Base-by-base conservation (phyloP, 2,329 filamentous ascomycete genomes). In the Aspergillus amoenus region DNA sequence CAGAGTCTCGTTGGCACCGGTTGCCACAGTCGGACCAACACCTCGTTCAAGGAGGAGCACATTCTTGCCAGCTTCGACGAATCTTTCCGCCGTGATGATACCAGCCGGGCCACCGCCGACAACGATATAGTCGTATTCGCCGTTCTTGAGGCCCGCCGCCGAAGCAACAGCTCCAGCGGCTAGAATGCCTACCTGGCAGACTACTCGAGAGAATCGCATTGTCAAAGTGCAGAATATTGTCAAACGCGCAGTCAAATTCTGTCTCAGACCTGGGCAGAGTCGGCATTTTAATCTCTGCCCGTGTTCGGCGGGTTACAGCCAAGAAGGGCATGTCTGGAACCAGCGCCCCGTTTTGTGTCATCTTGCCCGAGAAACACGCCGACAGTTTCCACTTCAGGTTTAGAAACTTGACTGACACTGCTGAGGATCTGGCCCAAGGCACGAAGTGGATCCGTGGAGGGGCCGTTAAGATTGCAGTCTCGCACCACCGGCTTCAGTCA, bases 71-170 rank as follows among this genome's bases (percentile, higher is more conserved):
- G 61, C 52, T 50, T 61, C 60, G 1, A 56, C 58, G 32, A 65
- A 50, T 12, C 63, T 58, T 52, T 63, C 58, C 11, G 63, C 63
- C 9, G 60, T 58, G 47, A 65, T 59, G 34, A 65, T 61, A 54
- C 63, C 63, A 9, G 63, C 60, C 11, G 63, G 52, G 46, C 63
- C 63, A 27, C 63, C 63, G 12, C 63, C 62, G 30, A 64, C 58
- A n/a, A 65, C 62, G 18, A 65, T 64, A 47, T 65, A 65, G 41
- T 65, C 60, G 48, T 64, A 65, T 30, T 15, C n/a, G 45, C 17
- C 18, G 34, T 41, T 13, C 27, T 30, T 47, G 45, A 13, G 6
- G 21, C 18, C 18, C 2, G 42, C 27, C 5, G 18, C 11, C 13
- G 12, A 24, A 2, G n/a, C 18, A 13, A 21, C 4, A 21, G 42